Evolutionary conservation across 1,284 basidiomycete species (phyloP).

Genomic region (Heterobasidion parviporum): DNA sequence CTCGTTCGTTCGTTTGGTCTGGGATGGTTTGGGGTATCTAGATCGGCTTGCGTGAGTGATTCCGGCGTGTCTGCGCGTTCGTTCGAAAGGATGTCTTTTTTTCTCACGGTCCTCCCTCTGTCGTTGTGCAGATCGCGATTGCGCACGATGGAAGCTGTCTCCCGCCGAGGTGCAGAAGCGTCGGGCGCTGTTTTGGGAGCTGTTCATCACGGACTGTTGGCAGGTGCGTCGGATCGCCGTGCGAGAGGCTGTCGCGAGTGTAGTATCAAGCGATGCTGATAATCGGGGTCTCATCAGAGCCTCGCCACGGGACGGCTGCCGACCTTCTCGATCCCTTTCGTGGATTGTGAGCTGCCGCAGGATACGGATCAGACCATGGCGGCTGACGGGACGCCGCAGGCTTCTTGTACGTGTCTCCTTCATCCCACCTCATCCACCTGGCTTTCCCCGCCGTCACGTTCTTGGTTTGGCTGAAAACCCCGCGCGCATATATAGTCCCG

Average conservation of each 20-base stretch:
- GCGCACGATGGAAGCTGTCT: conserved; percentile 40
- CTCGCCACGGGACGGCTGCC: conserved; percentile 55
- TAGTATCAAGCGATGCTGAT: neutral
- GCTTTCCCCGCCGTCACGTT: neutral
- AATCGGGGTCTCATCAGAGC: conserved; percentile 31
- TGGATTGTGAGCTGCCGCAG: conserved; percentile 47
- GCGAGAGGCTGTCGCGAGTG: no score
- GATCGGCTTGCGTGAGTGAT: neutral
- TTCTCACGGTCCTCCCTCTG: conserved; percentile 4
- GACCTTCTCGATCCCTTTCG: conserved; percentile 39
- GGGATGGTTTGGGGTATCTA: neutral
- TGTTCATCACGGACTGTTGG: conserved; percentile 51
- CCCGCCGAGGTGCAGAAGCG: conserved; percentile 36
- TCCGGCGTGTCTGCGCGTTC: conserved; percentile 29
- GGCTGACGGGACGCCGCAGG: conserved; percentile 30
- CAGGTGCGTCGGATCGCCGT: conserved; percentile 30
- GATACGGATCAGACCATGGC: conserved; percentile 31
- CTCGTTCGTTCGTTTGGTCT: neutral
- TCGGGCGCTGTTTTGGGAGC: conserved; percentile 55
- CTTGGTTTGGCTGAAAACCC: conserved; percentile 30
- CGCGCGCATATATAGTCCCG: conserved; percentile 40
- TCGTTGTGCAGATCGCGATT: neutral
- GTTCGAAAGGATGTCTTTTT: neutral
- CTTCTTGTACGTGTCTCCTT: conserved; percentile 36
- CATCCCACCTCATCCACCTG: neutral